phyloP scores from a whole-genome alignment of 192 early-diverging fungal genomes.

The Pilaira anomala region DNA sequence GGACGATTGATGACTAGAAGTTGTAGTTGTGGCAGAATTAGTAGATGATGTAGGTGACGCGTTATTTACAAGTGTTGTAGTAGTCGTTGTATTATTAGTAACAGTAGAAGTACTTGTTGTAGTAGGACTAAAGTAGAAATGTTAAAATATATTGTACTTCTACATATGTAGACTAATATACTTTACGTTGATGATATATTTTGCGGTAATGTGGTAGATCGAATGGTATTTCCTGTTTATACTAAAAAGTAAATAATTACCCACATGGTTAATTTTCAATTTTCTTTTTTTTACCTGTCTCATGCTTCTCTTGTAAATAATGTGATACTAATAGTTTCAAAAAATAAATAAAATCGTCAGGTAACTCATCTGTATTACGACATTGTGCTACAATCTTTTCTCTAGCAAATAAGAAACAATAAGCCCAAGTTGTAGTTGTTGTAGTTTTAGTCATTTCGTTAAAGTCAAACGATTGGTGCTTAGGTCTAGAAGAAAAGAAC shows the following conservation, averaged over 20 bases:
- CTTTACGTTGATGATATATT: slow-evolving; percentile 7
- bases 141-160: too few species aligned
- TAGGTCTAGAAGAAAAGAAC: slow-evolving; percentile 16
- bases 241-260: background rate
- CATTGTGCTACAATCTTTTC: slow-evolving; percentile 27
- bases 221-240: background rate
- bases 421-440: slow-evolving; percentile 13
- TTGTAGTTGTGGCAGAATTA: background rate
- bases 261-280: background rate
- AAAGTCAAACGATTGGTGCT: background rate
- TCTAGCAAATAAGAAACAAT: slow-evolving; percentile 21
- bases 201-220: slow-evolving; percentile 1
- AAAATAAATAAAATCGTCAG: slow-evolving; percentile 22
- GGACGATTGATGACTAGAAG: slow-evolving; percentile 5
- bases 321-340: slow-evolving; percentile 19
- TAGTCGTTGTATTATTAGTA: background rate
- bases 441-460: background rate
- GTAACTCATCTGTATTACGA: slow-evolving; percentile 7
- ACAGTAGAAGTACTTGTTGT: background rate
- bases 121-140: background rate
- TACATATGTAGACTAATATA: background rate
- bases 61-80: too few species aligned
- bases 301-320: slow-evolving; percentile 14
- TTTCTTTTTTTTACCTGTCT: slow-evolving; percentile 4
- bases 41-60: background rate